Conservation (phyloP, 305 asterid species). For the Plantago rigida region DNA sequence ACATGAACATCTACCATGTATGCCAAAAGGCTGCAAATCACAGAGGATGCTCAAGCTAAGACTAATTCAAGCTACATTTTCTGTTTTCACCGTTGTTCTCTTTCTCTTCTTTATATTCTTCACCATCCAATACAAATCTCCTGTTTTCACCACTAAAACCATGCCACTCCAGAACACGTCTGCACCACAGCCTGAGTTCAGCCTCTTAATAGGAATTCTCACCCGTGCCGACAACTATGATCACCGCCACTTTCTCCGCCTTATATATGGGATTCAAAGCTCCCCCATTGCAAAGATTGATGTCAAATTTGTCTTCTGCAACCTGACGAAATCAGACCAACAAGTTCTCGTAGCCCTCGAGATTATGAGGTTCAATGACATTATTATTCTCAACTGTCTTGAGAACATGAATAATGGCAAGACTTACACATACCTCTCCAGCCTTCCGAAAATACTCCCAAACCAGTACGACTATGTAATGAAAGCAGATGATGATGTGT, state of each 20-base stretch:
- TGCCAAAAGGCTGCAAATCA: not conserved
- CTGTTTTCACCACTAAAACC: conserved; percentile 16
- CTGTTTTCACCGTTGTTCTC: conserved; percentile 28
- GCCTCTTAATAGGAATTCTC: conserved; percentile 53
- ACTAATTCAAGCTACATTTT: conserved; percentile 27
- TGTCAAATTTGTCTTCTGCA: conserved; percentile 49
- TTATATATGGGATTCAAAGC: conserved; percentile 49
- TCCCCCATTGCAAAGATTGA: conserved; percentile 39
- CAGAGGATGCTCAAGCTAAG: conserved; percentile 30
- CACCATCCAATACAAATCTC: conserved; percentile 35
- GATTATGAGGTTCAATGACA: conserved; percentile 55
- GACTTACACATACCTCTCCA: conserved; percentile 59
- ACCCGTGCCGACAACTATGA: conserved; percentile 49
- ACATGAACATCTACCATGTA: not conserved
- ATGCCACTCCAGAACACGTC: conserved; percentile 17
- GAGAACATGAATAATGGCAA: conserved; percentile 77
- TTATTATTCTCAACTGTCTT: conserved; percentile 47
- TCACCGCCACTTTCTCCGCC: conserved; percentile 67
- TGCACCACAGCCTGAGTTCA: conserved; percentile 27
- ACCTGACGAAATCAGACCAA: conserved; percentile 51
- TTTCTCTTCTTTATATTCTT: conserved; percentile 37
- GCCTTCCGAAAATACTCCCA: conserved; percentile 43
- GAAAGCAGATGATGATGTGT: conserved; percentile 76
- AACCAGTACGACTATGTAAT: conserved; percentile 58
- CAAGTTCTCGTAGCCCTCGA: conserved; percentile 43